phyloP scores from a whole-genome alignment of 495 filamentous ascomycete genomes.

The Darksidea phi region DNA sequence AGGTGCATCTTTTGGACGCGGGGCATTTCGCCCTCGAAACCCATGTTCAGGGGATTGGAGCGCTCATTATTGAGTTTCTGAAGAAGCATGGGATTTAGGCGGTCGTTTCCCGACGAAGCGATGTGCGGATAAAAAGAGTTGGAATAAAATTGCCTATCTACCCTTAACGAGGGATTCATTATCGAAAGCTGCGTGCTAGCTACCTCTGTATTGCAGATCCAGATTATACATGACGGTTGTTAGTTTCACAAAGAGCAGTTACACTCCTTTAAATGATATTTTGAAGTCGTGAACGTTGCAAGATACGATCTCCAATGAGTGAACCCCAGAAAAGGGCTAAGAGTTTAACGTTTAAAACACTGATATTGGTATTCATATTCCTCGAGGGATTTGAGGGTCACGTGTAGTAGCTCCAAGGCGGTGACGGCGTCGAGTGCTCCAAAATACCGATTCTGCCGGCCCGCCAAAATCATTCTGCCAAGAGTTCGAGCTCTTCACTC shows the following conservation, averaged over 20 bases:
- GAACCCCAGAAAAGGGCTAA: too few relatives aligned
- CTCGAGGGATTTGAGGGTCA: neutral
- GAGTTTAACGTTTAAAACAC: too few relatives aligned
- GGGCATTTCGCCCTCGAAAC: slow-evolving; percentile 65
- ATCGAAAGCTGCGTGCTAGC: too few relatives aligned
- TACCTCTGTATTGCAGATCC: too few relatives aligned
- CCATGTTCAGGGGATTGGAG: slow-evolving; percentile 51
- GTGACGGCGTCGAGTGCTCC: neutral
- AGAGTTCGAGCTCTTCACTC: neutral
- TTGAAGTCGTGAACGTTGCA: too few relatives aligned
- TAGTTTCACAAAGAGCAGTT: too few relatives aligned
- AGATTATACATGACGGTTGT: too few relatives aligned
- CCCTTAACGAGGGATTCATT: too few relatives aligned
- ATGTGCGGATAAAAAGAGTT: neutral
- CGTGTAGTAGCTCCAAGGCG: neutral
- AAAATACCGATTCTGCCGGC: neutral
- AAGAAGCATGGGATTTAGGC: slow-evolving; percentile 22
- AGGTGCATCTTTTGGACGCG: slow-evolving; percentile 56
- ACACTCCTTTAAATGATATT: too few relatives aligned
- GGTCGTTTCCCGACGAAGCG: neutral
- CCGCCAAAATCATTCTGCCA: neutral
- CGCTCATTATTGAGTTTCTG: slow-evolving; percentile 41
- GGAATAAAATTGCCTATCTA: neutral
- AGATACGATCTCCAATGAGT: too few relatives aligned
- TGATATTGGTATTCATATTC: too few relatives aligned